These are phyloP conservation scores for Phaeosphaeria sp. DNA, from an alignment of 2,329 filamentous ascomycete genomes.

Conservation along the genomic window DNA sequence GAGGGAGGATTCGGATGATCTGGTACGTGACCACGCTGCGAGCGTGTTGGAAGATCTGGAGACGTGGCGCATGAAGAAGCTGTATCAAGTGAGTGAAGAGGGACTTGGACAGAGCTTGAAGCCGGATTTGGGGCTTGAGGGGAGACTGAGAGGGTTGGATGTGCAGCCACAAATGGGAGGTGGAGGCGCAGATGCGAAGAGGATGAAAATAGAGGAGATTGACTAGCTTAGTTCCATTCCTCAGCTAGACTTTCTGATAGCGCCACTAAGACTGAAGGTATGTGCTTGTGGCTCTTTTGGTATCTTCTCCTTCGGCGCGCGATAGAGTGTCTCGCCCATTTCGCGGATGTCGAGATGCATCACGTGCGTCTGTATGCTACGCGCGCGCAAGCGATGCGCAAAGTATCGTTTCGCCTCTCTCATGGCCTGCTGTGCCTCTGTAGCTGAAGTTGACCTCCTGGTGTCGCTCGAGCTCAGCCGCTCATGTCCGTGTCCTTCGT, in stretches of 20 bases:
- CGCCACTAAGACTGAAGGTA: slow-evolving; percentile 1
- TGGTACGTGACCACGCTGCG: slow-evolving; percentile 71
- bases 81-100: slow-evolving; percentile 52
- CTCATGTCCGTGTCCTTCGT: slow-evolving; percentile 50
- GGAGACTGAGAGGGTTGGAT: slow-evolving; percentile 54
- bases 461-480: slow-evolving; percentile 35
- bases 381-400: background rate
- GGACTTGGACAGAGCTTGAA: slow-evolving; percentile 20
- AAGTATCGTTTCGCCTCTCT: background rate
- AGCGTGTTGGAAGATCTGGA: slow-evolving; percentile 73
- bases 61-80: slow-evolving; percentile 63
- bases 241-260: slow-evolving; percentile 9
- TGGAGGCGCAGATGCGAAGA: slow-evolving; percentile 35
- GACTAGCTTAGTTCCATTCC: slow-evolving; percentile 52
- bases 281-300: background rate
- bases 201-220: slow-evolving; percentile 64
- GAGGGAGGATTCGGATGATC: slow-evolving; percentile 69
- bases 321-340: background rate
- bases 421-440: background rate
- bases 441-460: background rate
- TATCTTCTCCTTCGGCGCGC: background rate
- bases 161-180: slow-evolving; percentile 37
- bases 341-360: background rate
- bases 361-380: background rate
- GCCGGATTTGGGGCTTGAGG: slow-evolving; percentile 39